Conservation (phyloP, 2,329 filamentous ascomycete species). For the Aspergillus fischeri region DNA sequence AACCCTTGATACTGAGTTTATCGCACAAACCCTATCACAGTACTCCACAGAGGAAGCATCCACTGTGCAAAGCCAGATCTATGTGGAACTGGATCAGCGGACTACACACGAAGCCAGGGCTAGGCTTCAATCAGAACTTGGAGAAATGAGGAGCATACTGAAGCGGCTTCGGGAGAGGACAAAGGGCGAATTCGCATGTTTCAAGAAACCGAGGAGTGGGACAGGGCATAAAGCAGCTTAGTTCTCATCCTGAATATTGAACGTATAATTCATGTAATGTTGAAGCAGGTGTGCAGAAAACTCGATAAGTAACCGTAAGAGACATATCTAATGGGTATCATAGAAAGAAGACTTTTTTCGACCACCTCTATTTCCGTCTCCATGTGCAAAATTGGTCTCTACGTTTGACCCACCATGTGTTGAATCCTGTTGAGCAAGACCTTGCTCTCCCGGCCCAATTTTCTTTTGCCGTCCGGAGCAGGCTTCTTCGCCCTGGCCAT, state of each 20-base stretch:
- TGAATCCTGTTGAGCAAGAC: conserved; percentile 74
- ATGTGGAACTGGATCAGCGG: conserved; percentile 80
- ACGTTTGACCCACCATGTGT: conserved; percentile 56
- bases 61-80: conserved; percentile 82
- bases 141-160: conserved; percentile 80
- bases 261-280: not conserved
- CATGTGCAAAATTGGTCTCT: conserved; percentile 4
- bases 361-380: not conserved
- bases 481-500: conserved; percentile 60
- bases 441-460: conserved; percentile 75
- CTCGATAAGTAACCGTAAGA: not conserved
- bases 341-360: not conserved
- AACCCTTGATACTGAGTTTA: conserved; percentile 93
- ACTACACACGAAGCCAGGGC: conserved; percentile 84
- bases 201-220: conserved; percentile 58
- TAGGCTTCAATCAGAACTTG: conserved; percentile 77
- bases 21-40: conserved; percentile 85
- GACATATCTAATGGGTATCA: conserved; percentile 19
- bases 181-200: conserved; percentile 83
- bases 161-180: conserved; percentile 79
- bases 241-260: conserved; percentile 7
- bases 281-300: not conserved
- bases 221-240: conserved; percentile 19
- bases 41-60: conserved; percentile 82
- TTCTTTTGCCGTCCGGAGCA: conserved; percentile 67